Base-by-base conservation (phyloP, 805 yeast species). In the Candida endomychidarum region DNA sequence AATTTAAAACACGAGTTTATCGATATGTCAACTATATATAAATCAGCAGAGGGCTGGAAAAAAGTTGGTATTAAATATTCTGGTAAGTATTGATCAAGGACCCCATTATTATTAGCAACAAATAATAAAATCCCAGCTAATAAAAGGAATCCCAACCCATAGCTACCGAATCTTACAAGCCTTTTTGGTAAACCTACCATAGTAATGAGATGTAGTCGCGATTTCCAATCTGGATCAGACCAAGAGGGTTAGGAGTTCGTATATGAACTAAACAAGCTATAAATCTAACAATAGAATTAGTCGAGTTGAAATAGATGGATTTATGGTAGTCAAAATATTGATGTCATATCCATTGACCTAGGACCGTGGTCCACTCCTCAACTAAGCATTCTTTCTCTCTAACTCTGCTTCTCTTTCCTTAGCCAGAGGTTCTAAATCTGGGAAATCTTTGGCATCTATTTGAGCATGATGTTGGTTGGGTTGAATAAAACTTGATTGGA, bases 21-120 rank as follows among this genome's bases (percentile, higher is more conserved):
- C 31, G 63, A 52, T 9, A 76, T 51, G 46, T 76, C 80, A 8
- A 70, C 54, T 9, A 75, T 51, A 21, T 66, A 56, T 36, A 48
- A 47, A 40, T 58, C 71, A n/a, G 64, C 51, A 11, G 63, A 58
- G 4, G 74, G 73, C 46, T 70, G 71, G 52, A 70, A 66, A 47
- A 59, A 70, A 24, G 60, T 48, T 9, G 75, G 75, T 2, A 53
- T 48, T n/a, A 47, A 37, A 37, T 58, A 60, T 16, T 47, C 45
- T 15, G 65, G 63, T 37, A 63, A 41, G 23, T 56, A 54, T n/a
- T 47, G 48, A 12, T 54, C 41, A 12, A 58, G 35, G 35, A 67
- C 56, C 34, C 74, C 62, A 24, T 58, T 57, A 36, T 67, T 50
- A 45, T 75, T 75, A 3, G 74, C 70, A 5, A 69, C 23, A 4